Percentiles rank a stretch among this genome's conserved stretches.
Evolutionary conservation across 768 basidiomycete genomes (phyloP).

Genomic region (Rhizopogon vinicolor): DNA sequence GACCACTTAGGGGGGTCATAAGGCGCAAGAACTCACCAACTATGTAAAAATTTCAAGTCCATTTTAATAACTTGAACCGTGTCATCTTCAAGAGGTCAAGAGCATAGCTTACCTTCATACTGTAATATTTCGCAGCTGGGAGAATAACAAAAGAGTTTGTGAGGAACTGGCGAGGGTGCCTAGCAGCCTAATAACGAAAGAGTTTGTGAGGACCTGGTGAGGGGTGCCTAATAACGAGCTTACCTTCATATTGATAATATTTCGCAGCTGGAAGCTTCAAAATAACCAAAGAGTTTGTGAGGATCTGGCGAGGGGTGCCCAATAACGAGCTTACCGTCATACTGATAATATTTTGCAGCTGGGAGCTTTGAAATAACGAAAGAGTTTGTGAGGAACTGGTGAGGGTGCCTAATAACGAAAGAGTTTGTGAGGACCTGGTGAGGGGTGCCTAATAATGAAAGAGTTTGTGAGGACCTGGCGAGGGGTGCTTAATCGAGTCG

Average conservation of each 20-base stretch:
- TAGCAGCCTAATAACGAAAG: slow-evolving; percentile 19
- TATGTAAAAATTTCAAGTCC: slow-evolving; percentile 4
- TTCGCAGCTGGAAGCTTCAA: slow-evolving; percentile 17
- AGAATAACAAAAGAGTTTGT: slow-evolving; percentile 15
- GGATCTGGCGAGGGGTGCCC: too few relatives aligned
- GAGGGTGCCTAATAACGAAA: slow-evolving; percentile 5
- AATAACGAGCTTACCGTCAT: slow-evolving; percentile 28
- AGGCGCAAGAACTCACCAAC: slow-evolving; percentile 20
- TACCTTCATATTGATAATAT: too few relatives aligned
- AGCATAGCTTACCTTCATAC: slow-evolving; percentile 24
- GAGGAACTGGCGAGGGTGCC: too few relatives aligned
- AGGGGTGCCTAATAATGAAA: slow-evolving; percentile 3
- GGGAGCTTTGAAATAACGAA: slow-evolving; percentile 23
- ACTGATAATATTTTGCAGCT: slow-evolving; percentile 22
- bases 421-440: slow-evolving; percentile 4
- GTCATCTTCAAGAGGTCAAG: slow-evolving; percentile 3
- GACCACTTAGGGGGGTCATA: not conserved
- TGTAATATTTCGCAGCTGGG: slow-evolving; percentile 24
- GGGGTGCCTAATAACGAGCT: slow-evolving; percentile 4
- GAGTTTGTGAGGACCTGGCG: slow-evolving; percentile 29
- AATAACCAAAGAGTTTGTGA: slow-evolving; percentile 12
- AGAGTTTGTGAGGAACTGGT: too few relatives aligned
- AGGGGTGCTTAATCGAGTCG: not conserved
- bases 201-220: too few relatives aligned
- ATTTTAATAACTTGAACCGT: not conserved